Percentiles rank a stretch among this genome's conserved stretches.
phyloP scores from a whole-genome alignment of 805 yeast species.

The Lipomyces anomalus region DNA sequence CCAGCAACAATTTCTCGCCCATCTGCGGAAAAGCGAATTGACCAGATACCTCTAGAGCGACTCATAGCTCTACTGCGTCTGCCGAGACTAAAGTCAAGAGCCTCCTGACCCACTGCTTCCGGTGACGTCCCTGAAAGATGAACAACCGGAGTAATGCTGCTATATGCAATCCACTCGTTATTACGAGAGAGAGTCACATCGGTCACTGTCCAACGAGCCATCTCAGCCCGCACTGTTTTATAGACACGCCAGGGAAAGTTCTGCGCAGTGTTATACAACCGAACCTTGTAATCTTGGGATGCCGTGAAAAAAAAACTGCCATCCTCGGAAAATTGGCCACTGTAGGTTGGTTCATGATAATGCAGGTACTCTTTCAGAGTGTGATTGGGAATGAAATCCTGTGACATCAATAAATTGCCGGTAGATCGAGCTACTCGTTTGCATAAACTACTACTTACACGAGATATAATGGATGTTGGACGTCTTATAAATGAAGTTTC shows the following conservation, averaged over 20 bases:
- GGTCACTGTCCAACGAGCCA: conserved; percentile 30
- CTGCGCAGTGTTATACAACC: conserved; percentile 23
- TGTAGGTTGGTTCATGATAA: conserved; percentile 25
- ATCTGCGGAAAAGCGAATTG: conserved; percentile 27
- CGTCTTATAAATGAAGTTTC: conserved; percentile 8
- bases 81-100: conserved; percentile 12
- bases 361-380: conserved; percentile 4
- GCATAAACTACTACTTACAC: conserved; percentile 4
- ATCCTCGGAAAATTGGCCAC: conserved; percentile 30
- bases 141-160: conserved; percentile 24
- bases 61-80: too few species aligned
- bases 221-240: conserved; percentile 14
- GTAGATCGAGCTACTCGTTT: not conserved
- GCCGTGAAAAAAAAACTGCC: conserved; percentile 27
- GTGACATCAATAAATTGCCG: not conserved
- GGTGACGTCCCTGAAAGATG: conserved; percentile 23
- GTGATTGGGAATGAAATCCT: conserved; percentile 18
- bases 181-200: conserved; percentile 27
- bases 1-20: conserved; percentile 27
- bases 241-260: conserved; percentile 22
- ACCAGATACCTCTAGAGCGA: conserved; percentile 22
- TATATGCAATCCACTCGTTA: conserved; percentile 25
- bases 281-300: conserved; percentile 28
- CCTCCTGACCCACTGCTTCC: conserved; percentile 18
- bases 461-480: conserved; percentile 14